Evolutionary conservation across 768 basidiomycete genomes (phyloP), one percentile per base, ranked within the genome.

Genomic region (Leucocoprinus leucothites): DNA sequence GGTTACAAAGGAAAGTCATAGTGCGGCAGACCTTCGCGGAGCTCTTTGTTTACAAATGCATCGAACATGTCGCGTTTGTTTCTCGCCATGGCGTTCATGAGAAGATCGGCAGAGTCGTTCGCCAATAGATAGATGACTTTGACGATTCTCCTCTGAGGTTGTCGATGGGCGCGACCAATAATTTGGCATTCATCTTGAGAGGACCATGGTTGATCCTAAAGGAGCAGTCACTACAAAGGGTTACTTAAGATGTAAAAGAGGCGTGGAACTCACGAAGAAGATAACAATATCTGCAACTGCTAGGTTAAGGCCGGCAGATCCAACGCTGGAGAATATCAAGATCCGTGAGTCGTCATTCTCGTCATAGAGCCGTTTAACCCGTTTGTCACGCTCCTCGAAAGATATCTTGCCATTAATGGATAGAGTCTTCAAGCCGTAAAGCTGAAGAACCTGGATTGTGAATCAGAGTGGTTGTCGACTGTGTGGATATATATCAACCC

Each of bases 171-270:
- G 3, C 64, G 61, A n/a, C 68, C 68, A 0, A 54, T 57, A 5
- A 67, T 66, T 44, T 71, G 69, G 1, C 58, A 41, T 28, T 64
- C 63, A 25, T 68, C 64, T 47, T 68, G 64, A 1, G 64, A 58
- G 43, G 62, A 64, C 69, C 67, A 70, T 1, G 67, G 67, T 28
- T 71, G 69, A 24, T 68, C 65, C 67, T 69, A 36, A 7, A 51
- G 0, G 1, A 2, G 13, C 5, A 31, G 22, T 28, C 9, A 25
- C 3, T 5, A 25, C 31, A 2, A 31, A 5, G 6, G 16, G 11
- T 16, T 14, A 16, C 6, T 25, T 16, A 9, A 47, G 25, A 47
- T 9, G 31, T 13, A 25, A 44, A 40, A 36, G n/a, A 9, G 56
- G n/a, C n/a, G n/a, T n/a, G n/a, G 31, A 11, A 31, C 64, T 59